Conservation (phyloP, 2,329 filamentous ascomycete species). For the Colletotrichum sidae region DNA sequence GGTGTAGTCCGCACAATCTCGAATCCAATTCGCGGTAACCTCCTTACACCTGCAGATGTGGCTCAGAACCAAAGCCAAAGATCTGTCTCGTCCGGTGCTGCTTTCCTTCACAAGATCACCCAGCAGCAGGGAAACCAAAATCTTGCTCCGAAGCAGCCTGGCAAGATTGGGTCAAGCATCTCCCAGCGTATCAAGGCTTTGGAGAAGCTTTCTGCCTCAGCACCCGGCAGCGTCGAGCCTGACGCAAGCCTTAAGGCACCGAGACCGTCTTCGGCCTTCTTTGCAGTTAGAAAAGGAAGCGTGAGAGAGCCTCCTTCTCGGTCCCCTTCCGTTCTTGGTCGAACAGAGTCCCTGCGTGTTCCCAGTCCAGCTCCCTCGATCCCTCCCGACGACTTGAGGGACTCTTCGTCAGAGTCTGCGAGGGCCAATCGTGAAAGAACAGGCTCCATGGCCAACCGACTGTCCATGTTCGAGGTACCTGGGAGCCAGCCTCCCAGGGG, state of each 20-base stretch:
- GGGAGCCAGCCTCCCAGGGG: slow-evolving; percentile 53
- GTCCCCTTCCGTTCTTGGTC: slow-evolving; percentile 59
- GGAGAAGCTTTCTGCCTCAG: slow-evolving; percentile 75
- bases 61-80: slow-evolving; percentile 53
- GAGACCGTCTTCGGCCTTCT: slow-evolving; percentile 64
- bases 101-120: slow-evolving; percentile 65
- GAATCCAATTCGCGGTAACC: slow-evolving; percentile 58
- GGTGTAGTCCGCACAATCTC: slow-evolving; percentile 48
- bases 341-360: slow-evolving; percentile 52
- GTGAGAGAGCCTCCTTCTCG: slow-evolving; percentile 53
- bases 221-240: slow-evolving; percentile 44
- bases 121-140: slow-evolving; percentile 62
- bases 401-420: slow-evolving; percentile 59
- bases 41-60: slow-evolving; percentile 59
- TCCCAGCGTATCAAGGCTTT: slow-evolving; percentile 95
- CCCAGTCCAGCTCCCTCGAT: slow-evolving; percentile 49
- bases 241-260: slow-evolving; percentile 36
- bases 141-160: slow-evolving; percentile 72
- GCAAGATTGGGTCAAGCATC: slow-evolving; percentile 89
- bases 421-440: slow-evolving; percentile 58
- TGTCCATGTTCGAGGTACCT: slow-evolving; percentile 65
- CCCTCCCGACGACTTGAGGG: slow-evolving; percentile 52
- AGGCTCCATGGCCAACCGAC: slow-evolving; percentile 65
- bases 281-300: slow-evolving; percentile 64
- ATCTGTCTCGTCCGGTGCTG: slow-evolving; percentile 68